Conservation (phyloP, 2,329 filamentous ascomycete species). For the Periconia digitata region DNA sequence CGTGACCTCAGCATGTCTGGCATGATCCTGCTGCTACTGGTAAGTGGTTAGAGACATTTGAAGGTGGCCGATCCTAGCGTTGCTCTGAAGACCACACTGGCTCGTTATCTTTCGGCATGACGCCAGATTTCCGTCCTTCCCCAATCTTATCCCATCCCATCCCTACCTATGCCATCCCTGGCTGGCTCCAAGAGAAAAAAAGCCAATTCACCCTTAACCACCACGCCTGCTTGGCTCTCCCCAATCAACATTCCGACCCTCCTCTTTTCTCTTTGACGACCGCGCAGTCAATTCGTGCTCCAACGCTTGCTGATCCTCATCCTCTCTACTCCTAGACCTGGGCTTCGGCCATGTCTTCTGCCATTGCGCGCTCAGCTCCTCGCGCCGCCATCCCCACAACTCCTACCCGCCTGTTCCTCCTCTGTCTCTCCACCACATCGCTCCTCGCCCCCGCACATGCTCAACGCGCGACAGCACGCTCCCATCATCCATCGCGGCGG, state of each 20-base stretch:
- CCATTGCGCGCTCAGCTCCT: slow-evolving; percentile 24
- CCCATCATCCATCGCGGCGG: slow-evolving; percentile 2
- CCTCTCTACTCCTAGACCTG: slow-evolving; percentile 22
- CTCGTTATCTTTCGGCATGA: slow-evolving; percentile 39
- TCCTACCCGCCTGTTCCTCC: slow-evolving; percentile 31
- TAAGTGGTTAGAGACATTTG: too few relatives aligned
- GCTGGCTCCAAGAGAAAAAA: slow-evolving; percentile 12
- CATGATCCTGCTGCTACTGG: too few relatives aligned
- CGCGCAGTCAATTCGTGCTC: too few relatives aligned
- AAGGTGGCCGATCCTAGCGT: too few relatives aligned
- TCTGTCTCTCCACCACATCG: slow-evolving; percentile 34
- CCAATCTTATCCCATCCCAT: slow-evolving; percentile 8
- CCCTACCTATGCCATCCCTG: slow-evolving; percentile 33
- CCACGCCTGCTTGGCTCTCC: too few relatives aligned
- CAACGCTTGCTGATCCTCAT: slow-evolving; percentile 24
- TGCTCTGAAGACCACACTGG: too few relatives aligned
- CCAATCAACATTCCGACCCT: too few relatives aligned
- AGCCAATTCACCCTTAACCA: background rate
- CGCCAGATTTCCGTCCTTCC: slow-evolving; percentile 18
- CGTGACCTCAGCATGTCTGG: too few relatives aligned
- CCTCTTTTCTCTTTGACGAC: too few relatives aligned
- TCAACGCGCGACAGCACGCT: slow-evolving; percentile 15
- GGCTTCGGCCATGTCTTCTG: slow-evolving; percentile 43
- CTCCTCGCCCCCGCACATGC: slow-evolving; percentile 26
- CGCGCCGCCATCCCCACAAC: slow-evolving; percentile 25